Base-by-base conservation (phyloP, 179 eudicot genomes). In the Nepenthes alata region DNA sequence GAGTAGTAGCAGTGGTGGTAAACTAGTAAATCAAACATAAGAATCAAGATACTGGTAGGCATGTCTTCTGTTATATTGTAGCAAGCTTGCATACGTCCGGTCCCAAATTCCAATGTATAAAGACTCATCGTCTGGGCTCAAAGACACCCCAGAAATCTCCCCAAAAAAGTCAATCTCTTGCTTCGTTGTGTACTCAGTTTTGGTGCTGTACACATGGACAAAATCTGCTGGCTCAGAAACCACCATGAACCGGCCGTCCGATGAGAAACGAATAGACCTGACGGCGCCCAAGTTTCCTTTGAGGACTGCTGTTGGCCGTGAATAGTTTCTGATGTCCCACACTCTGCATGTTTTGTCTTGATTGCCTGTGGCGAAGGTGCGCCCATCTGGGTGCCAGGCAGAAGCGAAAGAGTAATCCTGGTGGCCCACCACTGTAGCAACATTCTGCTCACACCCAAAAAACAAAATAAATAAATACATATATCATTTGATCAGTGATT, bases 81-180 rank as follows among this genome's bases (percentile, higher is more conserved):
- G 75, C 78, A 89, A 62, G 81, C 97, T 89, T 1, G 89, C 95
- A 15, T 89, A 89, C 12, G 91, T 89, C 67, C 97, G 80, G 77
- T 89, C 97, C 97, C 95, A 89, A 55, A 89, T 66, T 39, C 97
- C 97, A 15, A 89, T 74, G 66, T 70, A 85, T 44, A 89, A 67
- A 2, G 89, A 71, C 65, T 89, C 95, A 12, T 83, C 87, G 38
- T 89, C 97, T 11, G 95, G 91, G 67, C 95, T 89, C 63, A 89
- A 49, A 58, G 83, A 83, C 3, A 89, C 87, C 35, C 97, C 97
- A 3, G 95, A 76, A 14, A 89, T 80, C 76, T 89, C 97, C 56
- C 97, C 97, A 63, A 89, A 89, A 76, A 89, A 83, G 54, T 87
- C 97, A 1, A 89, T 81, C 74, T 87, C 97, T 67, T 89, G 97